phyloP scores from a whole-genome alignment of 1,284 basidiomycete genomes.

The Schizophyllum amplum region DNA sequence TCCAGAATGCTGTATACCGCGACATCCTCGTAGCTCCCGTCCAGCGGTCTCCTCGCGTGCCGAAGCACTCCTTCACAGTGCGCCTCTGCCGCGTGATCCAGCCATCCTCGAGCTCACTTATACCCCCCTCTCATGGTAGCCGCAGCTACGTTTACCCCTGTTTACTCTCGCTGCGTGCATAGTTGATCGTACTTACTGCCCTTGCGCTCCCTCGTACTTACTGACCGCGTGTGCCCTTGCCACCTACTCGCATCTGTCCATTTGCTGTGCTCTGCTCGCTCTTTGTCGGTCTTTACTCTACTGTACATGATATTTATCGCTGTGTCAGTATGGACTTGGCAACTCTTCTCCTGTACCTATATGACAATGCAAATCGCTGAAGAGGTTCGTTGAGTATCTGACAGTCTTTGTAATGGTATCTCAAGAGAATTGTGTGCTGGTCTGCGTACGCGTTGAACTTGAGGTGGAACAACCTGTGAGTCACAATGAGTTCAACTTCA shows the following conservation, averaged over 20 bases:
- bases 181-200: too few species aligned
- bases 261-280: background rate
- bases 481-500: background rate
- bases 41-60: slow-evolving; percentile 25
- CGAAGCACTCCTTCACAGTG: slow-evolving; percentile 27
- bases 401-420: too few species aligned
- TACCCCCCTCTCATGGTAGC: too few species aligned
- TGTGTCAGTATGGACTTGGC: background rate
- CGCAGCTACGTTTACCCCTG: too few species aligned
- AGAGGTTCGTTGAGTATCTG: too few species aligned
- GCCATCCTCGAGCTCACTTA: slow-evolving; percentile 33
- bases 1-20: slow-evolving; percentile 33
- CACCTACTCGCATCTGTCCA: too few species aligned
- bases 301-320: background rate
- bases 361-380: too few species aligned
- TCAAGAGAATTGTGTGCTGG: background rate
- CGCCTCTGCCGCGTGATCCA: slow-evolving; percentile 28
- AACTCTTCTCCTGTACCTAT: background rate
- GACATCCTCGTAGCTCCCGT: slow-evolving; percentile 29
- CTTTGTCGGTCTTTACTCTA: background rate
- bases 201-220: too few species aligned
- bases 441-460: background rate
- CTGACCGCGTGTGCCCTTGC: too few species aligned
- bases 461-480: background rate
- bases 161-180: too few species aligned